These are phyloP conservation scores for Casaregolazyma lundiana DNA, from an alignment of 1,139 yeast species.

Conservation along the genomic window DNA sequence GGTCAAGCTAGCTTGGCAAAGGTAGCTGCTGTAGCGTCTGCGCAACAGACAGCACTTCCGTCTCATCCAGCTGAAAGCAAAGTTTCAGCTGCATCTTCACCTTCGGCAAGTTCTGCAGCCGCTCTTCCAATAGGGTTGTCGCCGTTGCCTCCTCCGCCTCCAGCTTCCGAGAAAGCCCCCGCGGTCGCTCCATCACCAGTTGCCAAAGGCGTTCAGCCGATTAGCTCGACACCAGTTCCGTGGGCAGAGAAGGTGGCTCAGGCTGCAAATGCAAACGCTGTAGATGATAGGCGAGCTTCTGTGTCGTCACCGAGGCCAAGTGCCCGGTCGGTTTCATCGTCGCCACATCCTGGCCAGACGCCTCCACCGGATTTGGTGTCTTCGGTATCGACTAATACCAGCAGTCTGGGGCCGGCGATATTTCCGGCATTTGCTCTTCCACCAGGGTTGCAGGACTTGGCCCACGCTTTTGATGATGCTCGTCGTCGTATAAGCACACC, in stretches of 20 bases:
- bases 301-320: slow-evolving; percentile 15
- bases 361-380: slow-evolving; percentile 16
- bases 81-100: slow-evolving; percentile 10
- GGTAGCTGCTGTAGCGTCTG: slow-evolving; percentile 15
- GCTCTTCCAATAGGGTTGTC: slow-evolving; percentile 27
- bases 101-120: slow-evolving; percentile 10
- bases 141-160: slow-evolving; percentile 28
- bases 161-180: slow-evolving; percentile 18
- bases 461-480: slow-evolving; percentile 44
- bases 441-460: slow-evolving; percentile 45
- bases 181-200: slow-evolving; percentile 14
- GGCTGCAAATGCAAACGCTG: slow-evolving; percentile 7
- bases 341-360: slow-evolving; percentile 17
- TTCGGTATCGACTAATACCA: slow-evolving; percentile 9
- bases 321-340: slow-evolving; percentile 16
- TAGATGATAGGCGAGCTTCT: slow-evolving; percentile 13
- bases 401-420: slow-evolving; percentile 9
- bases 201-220: slow-evolving; percentile 13
- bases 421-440: slow-evolving; percentile 35
- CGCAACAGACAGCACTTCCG: slow-evolving; percentile 14
- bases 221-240: slow-evolving; percentile 20
- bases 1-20: slow-evolving; percentile 13
- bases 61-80: slow-evolving; percentile 13
- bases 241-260: slow-evolving; percentile 24
- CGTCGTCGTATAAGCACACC: slow-evolving; percentile 46